Evolutionary conservation across 768 basidiomycete genomes (phyloP).

Genomic region (Collybia mongolica): DNA sequence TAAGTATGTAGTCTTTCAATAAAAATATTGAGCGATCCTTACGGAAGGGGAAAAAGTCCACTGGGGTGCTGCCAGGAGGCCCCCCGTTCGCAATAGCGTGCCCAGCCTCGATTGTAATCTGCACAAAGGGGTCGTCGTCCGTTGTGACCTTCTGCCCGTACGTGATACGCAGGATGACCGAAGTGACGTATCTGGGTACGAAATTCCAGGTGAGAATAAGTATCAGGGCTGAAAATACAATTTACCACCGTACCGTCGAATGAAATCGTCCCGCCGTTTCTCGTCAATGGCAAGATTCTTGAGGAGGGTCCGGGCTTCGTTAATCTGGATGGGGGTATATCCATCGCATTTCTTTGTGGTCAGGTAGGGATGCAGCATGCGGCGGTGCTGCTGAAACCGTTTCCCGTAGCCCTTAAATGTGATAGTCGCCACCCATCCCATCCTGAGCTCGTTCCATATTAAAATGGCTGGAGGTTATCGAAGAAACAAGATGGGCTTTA

Average conservation of each 20-base stretch:
- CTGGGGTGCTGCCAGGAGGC: conserved; percentile 13
- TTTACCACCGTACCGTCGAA: conserved; percentile 3
- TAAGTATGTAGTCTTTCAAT: neutral
- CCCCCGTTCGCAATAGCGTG: neutral
- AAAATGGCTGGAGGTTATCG: too few relatives aligned
- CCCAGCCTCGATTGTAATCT: conserved; percentile 23
- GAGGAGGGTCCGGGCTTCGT: conserved; percentile 9
- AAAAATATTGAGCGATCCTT: neutral
- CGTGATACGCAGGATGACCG: conserved; percentile 38
- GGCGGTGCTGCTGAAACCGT: conserved; percentile 7
- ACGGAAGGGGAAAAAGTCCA: conserved; percentile 14
- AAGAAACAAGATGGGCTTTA: neutral
- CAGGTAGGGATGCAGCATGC: conserved; percentile 8
- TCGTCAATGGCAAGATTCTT: conserved; percentile 2
- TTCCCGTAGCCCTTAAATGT: conserved; percentile 3
- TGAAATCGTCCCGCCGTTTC: conserved; percentile 6
- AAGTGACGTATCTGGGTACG: conserved; percentile 25
- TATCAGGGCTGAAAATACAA: neutral
- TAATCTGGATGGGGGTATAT: conserved; percentile 7
- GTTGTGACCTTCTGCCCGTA: conserved; percentile 43
- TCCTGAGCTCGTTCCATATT: conserved; percentile 7
- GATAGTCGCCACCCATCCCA: neutral
- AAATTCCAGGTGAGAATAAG: too few relatives aligned
- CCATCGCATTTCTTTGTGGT: conserved; percentile 4
- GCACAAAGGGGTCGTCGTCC: conserved; percentile 30